Evolutionary conservation across 441 rosid genomes (phyloP).

Genomic region (Gossypium gossypioides): DNA sequence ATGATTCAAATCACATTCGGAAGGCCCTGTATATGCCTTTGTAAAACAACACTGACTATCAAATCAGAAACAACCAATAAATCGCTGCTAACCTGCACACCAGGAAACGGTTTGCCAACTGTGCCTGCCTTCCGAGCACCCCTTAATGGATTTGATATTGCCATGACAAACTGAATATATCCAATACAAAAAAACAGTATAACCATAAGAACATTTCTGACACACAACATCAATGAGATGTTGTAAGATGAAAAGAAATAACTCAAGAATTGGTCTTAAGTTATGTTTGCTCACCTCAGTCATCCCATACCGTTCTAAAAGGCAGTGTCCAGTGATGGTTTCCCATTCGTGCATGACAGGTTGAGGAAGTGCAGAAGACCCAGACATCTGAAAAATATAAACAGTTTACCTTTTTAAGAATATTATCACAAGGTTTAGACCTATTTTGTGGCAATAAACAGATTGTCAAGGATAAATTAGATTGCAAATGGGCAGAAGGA

Average conservation of each 20-base stretch:
- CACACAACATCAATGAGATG: not conserved
- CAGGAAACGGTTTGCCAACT: slow-evolving; percentile 90
- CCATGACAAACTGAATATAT: slow-evolving; percentile 73
- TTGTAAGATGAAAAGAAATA: slow-evolving; percentile 12
- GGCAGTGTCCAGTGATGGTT: slow-evolving; percentile 82
- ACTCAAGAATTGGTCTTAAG: not conserved
- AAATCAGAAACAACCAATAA: not conserved
- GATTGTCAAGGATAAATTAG: slow-evolving; percentile 3
- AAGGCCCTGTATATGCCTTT: not conserved
- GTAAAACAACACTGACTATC: not conserved
- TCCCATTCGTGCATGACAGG: slow-evolving; percentile 96
- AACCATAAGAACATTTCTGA: slow-evolving; percentile 8
- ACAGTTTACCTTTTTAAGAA: not conserved
- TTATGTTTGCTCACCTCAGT: slow-evolving; percentile 52
- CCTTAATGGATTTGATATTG: slow-evolving; percentile 75
- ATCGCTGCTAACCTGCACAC: slow-evolving; percentile 64
- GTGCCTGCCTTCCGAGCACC: slow-evolving; percentile 82
- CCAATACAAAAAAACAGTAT: slow-evolving; percentile 6
- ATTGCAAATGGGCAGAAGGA: not conserved
- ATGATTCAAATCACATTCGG: not conserved
- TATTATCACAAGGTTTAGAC: not conserved
- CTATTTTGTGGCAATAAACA: not conserved
- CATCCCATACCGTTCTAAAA: slow-evolving; percentile 97
- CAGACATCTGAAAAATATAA: slow-evolving; percentile 62
- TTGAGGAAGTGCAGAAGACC: slow-evolving; percentile 91